Evolutionary conservation across 768 basidiomycete genomes (phyloP), one percentile per base, ranked within the genome.

Genomic region (Candolleomyces aberdarensis): DNA sequence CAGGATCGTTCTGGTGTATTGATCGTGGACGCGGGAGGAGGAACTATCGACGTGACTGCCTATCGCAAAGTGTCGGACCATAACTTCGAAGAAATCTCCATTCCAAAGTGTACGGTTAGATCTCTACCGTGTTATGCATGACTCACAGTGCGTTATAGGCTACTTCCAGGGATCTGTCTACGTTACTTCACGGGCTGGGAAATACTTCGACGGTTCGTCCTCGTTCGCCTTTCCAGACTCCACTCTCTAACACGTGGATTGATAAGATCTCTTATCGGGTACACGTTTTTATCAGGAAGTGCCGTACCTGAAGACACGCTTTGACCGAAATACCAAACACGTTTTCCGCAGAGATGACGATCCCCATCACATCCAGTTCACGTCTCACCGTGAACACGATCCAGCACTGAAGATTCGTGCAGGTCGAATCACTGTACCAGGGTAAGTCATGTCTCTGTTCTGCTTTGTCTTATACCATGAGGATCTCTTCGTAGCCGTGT

Each of bases 11-110:
- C 81, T 41, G 80, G 79, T 5, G 70, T 85, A 5, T 71, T 84
- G 57, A 73, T 86, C 40, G 78, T 85, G 32, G 85, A 86, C 62
- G 83, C 84, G 9, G 85, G 85, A 7, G 83, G 83, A 59, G 85
- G 84, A 32, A 87, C 84, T 0, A 72, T 86, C 31, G 85, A 87
- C 62, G 72, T 85, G 40, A 84, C 79, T 57, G 75, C 81, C 8
- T 85, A 85, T 58, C 62, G 0, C 60, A 67, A 0, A 51, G 66
- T 1, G 67, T 69, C 2, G 59, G 67, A 19, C 40, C 26, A 26
- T 26, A 26, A 26, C 14, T 65, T 61, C 22, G 75, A 81, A 57
- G 84, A 85, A 66, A 78, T 80, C 26, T 76, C 78, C 2, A 73
- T 74, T 0, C 56, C 73, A 0, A 70, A 74, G 57, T 81, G 79